Evolutionary conservation across 2,329 filamentous ascomycete genomes (phyloP).

Genomic region (Alternaria ethzedia): DNA sequence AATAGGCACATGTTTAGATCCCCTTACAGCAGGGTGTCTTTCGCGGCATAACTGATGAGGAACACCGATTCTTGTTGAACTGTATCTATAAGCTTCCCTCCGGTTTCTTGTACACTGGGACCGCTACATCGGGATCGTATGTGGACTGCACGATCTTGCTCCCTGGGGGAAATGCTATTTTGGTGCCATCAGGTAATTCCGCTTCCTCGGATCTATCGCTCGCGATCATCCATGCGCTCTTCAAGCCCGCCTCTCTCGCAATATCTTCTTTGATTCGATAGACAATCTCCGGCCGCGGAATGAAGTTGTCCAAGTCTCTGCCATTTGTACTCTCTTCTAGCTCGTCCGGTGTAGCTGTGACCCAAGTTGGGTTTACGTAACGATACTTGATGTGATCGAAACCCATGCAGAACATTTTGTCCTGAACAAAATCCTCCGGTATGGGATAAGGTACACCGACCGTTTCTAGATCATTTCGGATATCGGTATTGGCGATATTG

Average conservation of each 20-base stretch:
- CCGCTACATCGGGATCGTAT: slow-evolving; percentile 7
- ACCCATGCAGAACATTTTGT: neutral
- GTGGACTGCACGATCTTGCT: slow-evolving; percentile 7
- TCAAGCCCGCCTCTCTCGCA: slow-evolving; percentile 2
- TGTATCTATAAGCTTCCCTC: neutral
- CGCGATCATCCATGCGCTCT: slow-evolving; percentile 7
- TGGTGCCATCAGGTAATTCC: neutral
- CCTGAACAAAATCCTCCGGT: slow-evolving; percentile 3
- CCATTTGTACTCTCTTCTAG: slow-evolving; percentile 2
- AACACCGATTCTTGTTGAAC: neutral
- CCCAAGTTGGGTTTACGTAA: slow-evolving; percentile 1
- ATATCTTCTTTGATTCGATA: slow-evolving; percentile 8
- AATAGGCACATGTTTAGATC: neutral
- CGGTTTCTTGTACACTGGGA: neutral
- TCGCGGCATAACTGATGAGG: neutral
- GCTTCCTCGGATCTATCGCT: neutral
- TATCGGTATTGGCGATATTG: neutral
- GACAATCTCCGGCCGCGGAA: slow-evolving; percentile 9
- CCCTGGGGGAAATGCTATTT: slow-evolving; percentile 4
- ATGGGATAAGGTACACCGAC: neutral
- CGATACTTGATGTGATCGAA: slow-evolving; percentile 2
- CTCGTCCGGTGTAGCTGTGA: slow-evolving; percentile 13
- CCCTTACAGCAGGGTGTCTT: neutral
- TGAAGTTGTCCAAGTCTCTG: neutral
- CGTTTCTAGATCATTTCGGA: neutral